Percentiles rank a stretch among this genome's conserved stretches.
Conservation (phyloP, 305 asterid genomes). For the Plantago rigida region DNA sequence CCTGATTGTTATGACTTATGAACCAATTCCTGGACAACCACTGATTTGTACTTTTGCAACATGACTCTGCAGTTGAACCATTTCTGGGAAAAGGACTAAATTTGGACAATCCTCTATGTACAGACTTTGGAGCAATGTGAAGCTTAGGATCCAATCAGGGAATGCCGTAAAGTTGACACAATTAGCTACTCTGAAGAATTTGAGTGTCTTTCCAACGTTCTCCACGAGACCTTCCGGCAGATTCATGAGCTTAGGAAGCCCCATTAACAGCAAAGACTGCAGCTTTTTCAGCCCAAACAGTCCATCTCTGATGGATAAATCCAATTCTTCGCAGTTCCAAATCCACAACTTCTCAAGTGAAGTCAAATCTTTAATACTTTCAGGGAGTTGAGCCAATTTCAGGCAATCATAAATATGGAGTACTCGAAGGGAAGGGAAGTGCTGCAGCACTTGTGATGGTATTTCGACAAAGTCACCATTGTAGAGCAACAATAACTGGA, state of each 20-base stretch:
- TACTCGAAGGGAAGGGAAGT: constrained; percentile 33
- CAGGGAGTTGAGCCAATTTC: constrained; percentile 35
- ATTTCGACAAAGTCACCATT: constrained; percentile 31
- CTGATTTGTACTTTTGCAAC: constrained; percentile 32
- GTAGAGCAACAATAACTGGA: constrained; percentile 38
- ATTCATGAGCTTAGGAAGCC: constrained; percentile 40
- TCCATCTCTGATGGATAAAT: constrained; percentile 30
- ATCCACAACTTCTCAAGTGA: constrained; percentile 48
- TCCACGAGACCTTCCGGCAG: constrained; percentile 34
- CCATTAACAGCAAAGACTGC: constrained; percentile 43
- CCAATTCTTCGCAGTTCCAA: constrained; percentile 48
- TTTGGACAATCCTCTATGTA: constrained; percentile 42
- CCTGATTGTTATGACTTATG: neutral
- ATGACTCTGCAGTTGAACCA: constrained; percentile 12
- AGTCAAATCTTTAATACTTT: constrained; percentile 29
- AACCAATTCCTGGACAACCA: constrained; percentile 36
- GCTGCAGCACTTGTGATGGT: constrained; percentile 32
- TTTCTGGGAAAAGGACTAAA: constrained; percentile 28
- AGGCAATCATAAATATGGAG: constrained; percentile 44
- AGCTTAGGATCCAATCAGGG: constrained; percentile 37
- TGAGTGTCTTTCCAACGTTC: constrained; percentile 30
- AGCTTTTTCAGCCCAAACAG: constrained; percentile 33
- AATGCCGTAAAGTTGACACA: constrained; percentile 29
- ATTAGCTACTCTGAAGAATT: constrained; percentile 33
- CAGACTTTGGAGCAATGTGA: constrained; percentile 32